phyloP scores from a whole-genome alignment of 371 early-diverging fungal species.

The Apophysomyces elegans region DNA sequence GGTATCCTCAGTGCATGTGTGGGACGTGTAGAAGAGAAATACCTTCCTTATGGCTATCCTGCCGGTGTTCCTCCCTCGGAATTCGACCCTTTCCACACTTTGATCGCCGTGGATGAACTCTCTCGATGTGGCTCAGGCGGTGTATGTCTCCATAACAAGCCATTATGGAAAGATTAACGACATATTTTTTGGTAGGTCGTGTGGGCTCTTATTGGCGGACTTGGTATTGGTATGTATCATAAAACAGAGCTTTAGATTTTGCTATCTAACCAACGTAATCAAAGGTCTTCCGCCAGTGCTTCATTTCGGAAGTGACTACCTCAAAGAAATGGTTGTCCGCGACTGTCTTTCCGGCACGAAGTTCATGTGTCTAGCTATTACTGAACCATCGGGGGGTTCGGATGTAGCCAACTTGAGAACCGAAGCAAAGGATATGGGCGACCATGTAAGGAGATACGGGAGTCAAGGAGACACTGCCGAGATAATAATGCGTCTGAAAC shows the following conservation, averaged over 20 bases:
- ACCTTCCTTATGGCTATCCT: slow-evolving; percentile 31
- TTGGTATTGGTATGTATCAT: slow-evolving; percentile 60
- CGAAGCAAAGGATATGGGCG: slow-evolving; percentile 69
- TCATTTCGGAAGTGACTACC: slow-evolving; percentile 63
- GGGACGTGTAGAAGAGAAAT: slow-evolving; percentile 36
- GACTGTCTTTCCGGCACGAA: slow-evolving; percentile 67
- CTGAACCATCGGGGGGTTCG: slow-evolving; percentile 71
- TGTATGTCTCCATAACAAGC: slow-evolving; percentile 39
- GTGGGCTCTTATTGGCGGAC: slow-evolving; percentile 54
- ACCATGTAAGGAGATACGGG: slow-evolving; percentile 12
- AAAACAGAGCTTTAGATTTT: not conserved
- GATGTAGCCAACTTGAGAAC: slow-evolving; percentile 86
- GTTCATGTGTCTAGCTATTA: slow-evolving; percentile 69
- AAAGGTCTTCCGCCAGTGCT: slow-evolving; percentile 66
- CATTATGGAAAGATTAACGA: slow-evolving; percentile 28
- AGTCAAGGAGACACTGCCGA: too few relatives aligned
- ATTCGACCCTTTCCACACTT: slow-evolving; percentile 66
- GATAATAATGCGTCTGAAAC: too few relatives aligned
- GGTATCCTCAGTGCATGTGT: slow-evolving; percentile 57
- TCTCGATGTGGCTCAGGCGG: slow-evolving; percentile 76
- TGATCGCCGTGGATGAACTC: slow-evolving; percentile 68
- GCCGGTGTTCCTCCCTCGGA: slow-evolving; percentile 37
- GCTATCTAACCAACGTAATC: not conserved
- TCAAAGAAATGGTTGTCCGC: slow-evolving; percentile 65
- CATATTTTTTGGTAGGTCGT: slow-evolving; percentile 23